phyloP scores from a whole-genome alignment of 1,139 yeast genomes.

The Kodamaea alishanica region DNA sequence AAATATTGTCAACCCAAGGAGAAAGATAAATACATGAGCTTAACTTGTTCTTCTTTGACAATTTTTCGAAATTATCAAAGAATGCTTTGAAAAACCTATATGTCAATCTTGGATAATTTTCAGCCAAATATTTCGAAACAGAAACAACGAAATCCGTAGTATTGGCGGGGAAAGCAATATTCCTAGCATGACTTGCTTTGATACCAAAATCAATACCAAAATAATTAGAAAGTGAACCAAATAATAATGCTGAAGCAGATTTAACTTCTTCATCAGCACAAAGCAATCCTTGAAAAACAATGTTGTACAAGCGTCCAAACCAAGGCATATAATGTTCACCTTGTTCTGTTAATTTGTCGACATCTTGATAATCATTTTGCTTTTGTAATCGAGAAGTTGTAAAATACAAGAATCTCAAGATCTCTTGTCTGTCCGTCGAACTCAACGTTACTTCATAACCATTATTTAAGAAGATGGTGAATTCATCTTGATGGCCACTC shows the following conservation, averaged over 20 bases:
- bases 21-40: conserved; percentile 54
- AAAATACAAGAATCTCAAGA: conserved; percentile 65
- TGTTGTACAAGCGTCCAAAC: conserved; percentile 60
- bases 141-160: conserved; percentile 61
- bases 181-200: conserved; percentile 53
- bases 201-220: conserved; percentile 63
- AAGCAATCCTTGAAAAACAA: conserved; percentile 65
- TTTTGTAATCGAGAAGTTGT: conserved; percentile 53
- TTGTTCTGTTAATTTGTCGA: conserved; percentile 17
- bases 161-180: conserved; percentile 70
- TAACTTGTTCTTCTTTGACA: conserved; percentile 31
- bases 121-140: conserved; percentile 57
- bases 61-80: conserved; percentile 51
- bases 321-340: conserved; percentile 31
- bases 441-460: conserved; percentile 48
- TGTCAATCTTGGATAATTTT: conserved; percentile 57
- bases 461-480: conserved; percentile 51
- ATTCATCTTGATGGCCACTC: conserved; percentile 32
- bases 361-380: conserved; percentile 19
- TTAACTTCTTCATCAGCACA: conserved; percentile 58
- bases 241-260: conserved; percentile 58
- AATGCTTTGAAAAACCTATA: conserved; percentile 60
- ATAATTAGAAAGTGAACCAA: conserved; percentile 60
- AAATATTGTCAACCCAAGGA: conserved; percentile 77
- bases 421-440: conserved; percentile 62